Base-by-base conservation (phyloP, 1,284 basidiomycete genomes). In the Gymnopus androsaceus region DNA sequence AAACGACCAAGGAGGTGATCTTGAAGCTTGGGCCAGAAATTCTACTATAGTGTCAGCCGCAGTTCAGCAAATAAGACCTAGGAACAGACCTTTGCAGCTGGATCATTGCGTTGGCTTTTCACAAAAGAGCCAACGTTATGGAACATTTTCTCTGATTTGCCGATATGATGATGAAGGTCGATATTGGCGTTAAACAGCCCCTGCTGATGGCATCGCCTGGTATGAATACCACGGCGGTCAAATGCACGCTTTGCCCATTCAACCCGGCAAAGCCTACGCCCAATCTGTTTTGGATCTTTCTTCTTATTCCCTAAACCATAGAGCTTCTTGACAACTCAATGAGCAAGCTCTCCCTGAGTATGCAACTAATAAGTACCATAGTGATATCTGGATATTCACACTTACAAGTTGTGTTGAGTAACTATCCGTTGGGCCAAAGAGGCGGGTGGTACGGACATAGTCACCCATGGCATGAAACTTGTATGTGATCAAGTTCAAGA, bases 251-350 rank as follows among this genome's bases (percentile, higher is more conserved):
- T 37, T 12, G 33, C 19, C 17, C 36, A 42, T 25, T 38, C 31
- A 15, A 25, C 53, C 11, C 53, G 57, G 4, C 33, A 23, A 15
- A 50, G 49, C 9, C 44, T 25, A 11, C 40, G 21, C n/a, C 40
- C 54, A 38, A 69, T 63, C 47, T 69, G 67, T 11, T 59, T 54
- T 1, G 60, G 55, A 1, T 61, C 57, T 30, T 62, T 55, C 34
- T 59, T 58, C 53, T 71, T 69, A 56, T 70, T 70, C 1, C 68
- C 69, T 4, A 62, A 50, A 2, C 51, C 49, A 57, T 69, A 70
- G 0, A 65, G 36, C 9, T 44, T 40, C 53, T 71, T 72, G 28
- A 67, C 57, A 4, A 61, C 28, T 0, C 66, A 60, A 56, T 72
- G 70, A 1, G 62, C 65, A 25, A 64, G 61, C 45, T 72, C 71